Base-by-base conservation (phyloP, 306 rosid genomes). In the Fragaria nilgerrensis region DNA sequence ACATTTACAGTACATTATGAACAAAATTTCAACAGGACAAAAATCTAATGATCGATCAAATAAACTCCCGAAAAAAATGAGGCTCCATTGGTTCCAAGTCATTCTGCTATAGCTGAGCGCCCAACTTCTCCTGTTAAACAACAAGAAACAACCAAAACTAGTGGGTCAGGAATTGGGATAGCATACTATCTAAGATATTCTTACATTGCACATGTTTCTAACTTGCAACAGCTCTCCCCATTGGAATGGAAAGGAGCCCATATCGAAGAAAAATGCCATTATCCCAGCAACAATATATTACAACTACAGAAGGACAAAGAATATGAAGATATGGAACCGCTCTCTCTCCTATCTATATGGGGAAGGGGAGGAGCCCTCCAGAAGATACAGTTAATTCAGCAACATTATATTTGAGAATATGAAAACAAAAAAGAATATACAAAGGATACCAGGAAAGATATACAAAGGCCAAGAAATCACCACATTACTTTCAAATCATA, bases 101-200 rank as follows among this genome's bases (percentile, higher is more conserved):
- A 22, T 72, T 74, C 76, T 17, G 69, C 88, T 84, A 90, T 71
- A 88, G 82, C 78, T 90, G 96, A 72, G 90, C 96, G 68, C 91
- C 96, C 89, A 94, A 78, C 78, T 79, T 92, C 81, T 92, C 98
- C 97, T 94, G 96, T 79, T 79, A 64, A 78, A 83, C 75, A 80
- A 83, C 75, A 75, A 84, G 55, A 81, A 75, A 44, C 69, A 70
- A 53, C 32, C 65, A 70, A 36, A 67, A 53, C 56, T 43, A 59
- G 52, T n/a, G 73, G n/a, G 58, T 68, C 14, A 74, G 32, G 15
- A 56, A 15, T 56, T 12, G 15, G 47, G 59, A 55, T 45, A 62
- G 78, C 49, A 61, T 67, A 61, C 37, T 9, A 19, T 72, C 49
- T 9, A 4, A 67, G 77, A 14, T 25, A 61, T 59, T 56, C 27